Evolutionary conservation across 2,329 filamentous ascomycete species (phyloP).

Genomic region (Colletotrichum truncatum): DNA sequence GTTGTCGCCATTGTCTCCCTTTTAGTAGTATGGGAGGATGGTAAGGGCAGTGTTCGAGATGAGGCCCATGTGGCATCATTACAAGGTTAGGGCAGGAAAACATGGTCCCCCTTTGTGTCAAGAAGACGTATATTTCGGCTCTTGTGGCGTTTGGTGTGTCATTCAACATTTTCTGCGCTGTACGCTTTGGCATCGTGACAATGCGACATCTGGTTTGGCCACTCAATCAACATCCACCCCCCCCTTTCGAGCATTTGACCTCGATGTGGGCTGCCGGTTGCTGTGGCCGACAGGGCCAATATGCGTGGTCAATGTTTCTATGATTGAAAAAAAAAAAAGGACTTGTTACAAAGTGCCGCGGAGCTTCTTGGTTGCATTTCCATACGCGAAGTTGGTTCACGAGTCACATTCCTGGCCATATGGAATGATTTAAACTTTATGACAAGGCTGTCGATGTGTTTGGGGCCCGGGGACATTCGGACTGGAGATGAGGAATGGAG

Average conservation of each 20-base stretch:
- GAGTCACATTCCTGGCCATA: conserved; percentile 22
- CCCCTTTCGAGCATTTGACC: too few species aligned
- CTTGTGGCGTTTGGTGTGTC: neutral
- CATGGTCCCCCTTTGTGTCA: too few species aligned
- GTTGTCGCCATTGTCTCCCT: too few species aligned
- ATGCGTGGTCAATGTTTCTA: neutral
- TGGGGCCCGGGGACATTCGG: neutral
- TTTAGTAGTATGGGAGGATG: neutral
- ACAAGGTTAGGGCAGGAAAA: neutral
- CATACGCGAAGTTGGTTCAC: neutral
- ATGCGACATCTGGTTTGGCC: neutral
- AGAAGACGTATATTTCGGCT: too few species aligned
- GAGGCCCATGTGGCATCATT: neutral
- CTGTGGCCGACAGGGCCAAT: neutral
- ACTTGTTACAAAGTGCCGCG: neutral
- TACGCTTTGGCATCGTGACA: neutral
- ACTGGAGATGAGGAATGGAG: too few species aligned
- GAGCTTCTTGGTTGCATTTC: neutral
- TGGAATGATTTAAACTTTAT: conserved; percentile 26
- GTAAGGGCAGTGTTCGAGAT: neutral
- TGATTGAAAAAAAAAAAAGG: too few species aligned
- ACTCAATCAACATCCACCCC: neutral
- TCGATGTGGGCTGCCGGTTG: too few species aligned
- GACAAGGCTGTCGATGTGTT: neutral
- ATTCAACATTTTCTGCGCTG: neutral